Evolutionary conservation across 352 stramenopile species (phyloP), one percentile per base, ranked within the genome.

Genomic region (Pythium sukuiense): DNA sequence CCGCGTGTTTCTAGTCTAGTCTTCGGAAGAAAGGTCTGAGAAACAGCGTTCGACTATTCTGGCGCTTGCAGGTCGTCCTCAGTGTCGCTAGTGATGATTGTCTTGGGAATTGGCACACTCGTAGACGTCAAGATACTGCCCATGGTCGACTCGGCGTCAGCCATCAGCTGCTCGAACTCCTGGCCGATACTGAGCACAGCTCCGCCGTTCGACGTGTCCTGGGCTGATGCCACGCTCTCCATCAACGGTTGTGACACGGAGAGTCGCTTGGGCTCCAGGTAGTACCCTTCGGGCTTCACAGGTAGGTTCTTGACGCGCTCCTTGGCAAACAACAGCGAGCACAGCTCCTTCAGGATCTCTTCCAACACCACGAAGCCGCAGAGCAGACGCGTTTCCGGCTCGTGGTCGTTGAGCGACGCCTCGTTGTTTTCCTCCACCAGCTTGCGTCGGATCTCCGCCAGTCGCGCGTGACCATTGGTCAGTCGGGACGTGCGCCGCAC

Each of bases 291-390:
- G 1, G 87, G 85, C 61, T 92, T 90, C 32, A 94, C 70, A 7
- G 87, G 87, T 37, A 96, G 67, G 20, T 71, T 88, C 41, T 81
- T 80, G 27, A 92, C 80, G 24, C 83, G 83, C 37, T 93, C 85
- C 27, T 82, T 83, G 1, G 85, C 84, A 55, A 94, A 93, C 2
- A 94, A 69, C 59, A 91, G 75, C 11, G 85, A 92, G 54, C 87
- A 93, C 2, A 96, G 74, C 65, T 96, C 87, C 65, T 94, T 94
- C 3, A 96, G 63, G 33, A 96, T 81, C 61, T 96, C 87, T 54
- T 96, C 87, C 18, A 96, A 67, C 35, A 96, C 77, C 27, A 94
- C 76, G n/a, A 83, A 93, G 0, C 81, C 84, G 29, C 82, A 89
- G 13, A 95, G 52, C 35, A 93, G 50, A 7, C 80, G 80, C 30